Percentiles rank a stretch among this genome's conserved stretches.
These are phyloP conservation scores for Tuber umbilicatum DNA, from an alignment of 495 filamentous ascomycete genomes.

Conservation along the genomic window DNA sequence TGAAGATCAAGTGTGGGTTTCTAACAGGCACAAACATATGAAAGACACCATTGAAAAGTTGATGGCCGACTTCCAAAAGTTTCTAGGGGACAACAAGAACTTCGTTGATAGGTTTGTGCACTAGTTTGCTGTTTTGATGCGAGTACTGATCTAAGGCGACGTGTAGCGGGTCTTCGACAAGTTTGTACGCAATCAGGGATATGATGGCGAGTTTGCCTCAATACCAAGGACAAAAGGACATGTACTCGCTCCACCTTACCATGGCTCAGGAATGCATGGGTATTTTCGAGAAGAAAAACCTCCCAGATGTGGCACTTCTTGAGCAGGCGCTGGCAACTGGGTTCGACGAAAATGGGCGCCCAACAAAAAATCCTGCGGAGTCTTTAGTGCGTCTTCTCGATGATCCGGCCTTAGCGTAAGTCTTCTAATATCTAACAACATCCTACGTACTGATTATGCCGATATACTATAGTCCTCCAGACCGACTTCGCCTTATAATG, in stretches of 20 bases:
- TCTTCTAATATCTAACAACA: neutral
- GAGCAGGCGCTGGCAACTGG: conserved; percentile 86
- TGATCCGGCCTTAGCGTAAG: conserved; percentile 48
- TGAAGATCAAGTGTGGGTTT: conserved; percentile 85
- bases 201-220: conserved; percentile 94
- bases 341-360: conserved; percentile 83
- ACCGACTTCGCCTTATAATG: conserved; percentile 75
- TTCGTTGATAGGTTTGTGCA: conserved; percentile 62
- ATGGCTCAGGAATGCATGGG: conserved; percentile 99
- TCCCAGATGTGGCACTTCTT: conserved; percentile 75
- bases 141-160: conserved; percentile 14
- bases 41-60: conserved; percentile 93
- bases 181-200: conserved; percentile 85
- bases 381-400: conserved; percentile 81
- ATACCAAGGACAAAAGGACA: conserved; percentile 89
- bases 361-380: conserved; percentile 79
- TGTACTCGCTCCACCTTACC: conserved; percentile 86
- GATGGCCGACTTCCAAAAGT: conserved; percentile 84
- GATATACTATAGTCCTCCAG: conserved; percentile 47
- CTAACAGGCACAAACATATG: conserved; percentile 92
- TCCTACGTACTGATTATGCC: conserved; percentile 43
- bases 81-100: conserved; percentile 86
- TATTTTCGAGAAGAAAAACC: conserved; percentile 72
- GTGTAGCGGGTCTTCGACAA: conserved; percentile 57
- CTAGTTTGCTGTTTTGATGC: neutral